Conservation (phyloP, 2,329 filamentous ascomycete species). For the Aspergillus eucalypticola region DNA sequence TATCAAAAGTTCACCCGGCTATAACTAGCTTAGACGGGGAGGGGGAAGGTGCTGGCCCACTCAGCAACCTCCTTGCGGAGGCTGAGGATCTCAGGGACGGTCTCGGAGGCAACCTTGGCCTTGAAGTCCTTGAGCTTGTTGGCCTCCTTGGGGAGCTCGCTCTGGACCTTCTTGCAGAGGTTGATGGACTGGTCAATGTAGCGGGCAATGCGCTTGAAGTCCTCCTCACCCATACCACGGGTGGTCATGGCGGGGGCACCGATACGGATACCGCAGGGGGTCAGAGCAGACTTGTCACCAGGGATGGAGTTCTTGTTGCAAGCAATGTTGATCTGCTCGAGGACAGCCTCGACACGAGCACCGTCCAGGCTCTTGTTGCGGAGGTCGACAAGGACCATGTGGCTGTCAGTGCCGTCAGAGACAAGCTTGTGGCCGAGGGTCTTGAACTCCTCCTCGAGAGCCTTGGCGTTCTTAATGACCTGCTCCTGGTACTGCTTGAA, state of each 20-base stretch:
- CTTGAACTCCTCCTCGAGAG: slow-evolving; percentile 76
- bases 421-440: slow-evolving; percentile 77
- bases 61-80: slow-evolving; percentile 85
- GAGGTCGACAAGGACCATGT: slow-evolving; percentile 89
- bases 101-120: slow-evolving; percentile 78
- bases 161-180: slow-evolving; percentile 86
- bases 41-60: slow-evolving; percentile 89
- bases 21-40: slow-evolving; percentile 58
- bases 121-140: slow-evolving; percentile 99
- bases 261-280: slow-evolving; percentile 91
- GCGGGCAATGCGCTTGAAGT: slow-evolving; percentile 84
- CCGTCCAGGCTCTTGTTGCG: slow-evolving; percentile 87
- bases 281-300: slow-evolving; percentile 95
- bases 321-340: slow-evolving; percentile 97
- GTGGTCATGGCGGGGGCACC: slow-evolving; percentile 97
- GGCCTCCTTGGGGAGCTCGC: slow-evolving; percentile 83
- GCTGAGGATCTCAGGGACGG: slow-evolving; percentile 76
- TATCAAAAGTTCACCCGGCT: slow-evolving; percentile 13
- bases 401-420: slow-evolving; percentile 93
- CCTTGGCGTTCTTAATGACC: slow-evolving; percentile 87
- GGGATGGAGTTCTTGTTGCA: slow-evolving; percentile 99
- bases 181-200: slow-evolving; percentile 91
- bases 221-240: slow-evolving; percentile 86
- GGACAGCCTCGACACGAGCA: slow-evolving; percentile 87
- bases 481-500: slow-evolving; percentile 92